These are phyloP conservation scores for Proliferodiscus dingleyae DNA, from an alignment of 2,329 filamentous ascomycete species.

Conservation along the genomic window DNA sequence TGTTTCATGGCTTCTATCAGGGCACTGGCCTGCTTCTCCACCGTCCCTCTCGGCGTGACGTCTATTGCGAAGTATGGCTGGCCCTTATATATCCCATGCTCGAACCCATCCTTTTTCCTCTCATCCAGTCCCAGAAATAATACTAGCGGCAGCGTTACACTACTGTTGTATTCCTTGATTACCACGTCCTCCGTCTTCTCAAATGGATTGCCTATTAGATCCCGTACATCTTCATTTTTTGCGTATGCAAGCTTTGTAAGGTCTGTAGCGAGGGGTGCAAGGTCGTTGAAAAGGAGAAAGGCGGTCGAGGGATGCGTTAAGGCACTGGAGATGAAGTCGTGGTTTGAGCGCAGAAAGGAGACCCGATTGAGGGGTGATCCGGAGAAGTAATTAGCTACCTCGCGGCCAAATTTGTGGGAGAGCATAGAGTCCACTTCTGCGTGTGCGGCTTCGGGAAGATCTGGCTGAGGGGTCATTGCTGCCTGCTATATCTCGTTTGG, in stretches of 20 bases:
- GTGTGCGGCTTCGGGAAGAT: slow-evolving; percentile 30
- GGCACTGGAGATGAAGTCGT: slow-evolving; percentile 64
- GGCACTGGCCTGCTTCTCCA: slow-evolving; percentile 56
- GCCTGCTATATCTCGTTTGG: neutral
- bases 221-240: slow-evolving; percentile 61
- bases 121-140: slow-evolving; percentile 86
- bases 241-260: slow-evolving; percentile 62
- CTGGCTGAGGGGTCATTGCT: slow-evolving; percentile 28
- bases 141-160: slow-evolving; percentile 60
- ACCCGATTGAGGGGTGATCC: slow-evolving; percentile 74
- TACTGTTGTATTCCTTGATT: slow-evolving; percentile 70
- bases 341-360: slow-evolving; percentile 69
- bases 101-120: slow-evolving; percentile 43
- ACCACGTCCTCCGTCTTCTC: slow-evolving; percentile 65
- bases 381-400: slow-evolving; percentile 80
- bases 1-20: slow-evolving; percentile 57
- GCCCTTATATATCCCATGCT: slow-evolving; percentile 64
- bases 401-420: slow-evolving; percentile 70
- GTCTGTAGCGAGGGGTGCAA: slow-evolving; percentile 66
- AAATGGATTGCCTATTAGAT: slow-evolving; percentile 72
- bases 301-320: slow-evolving; percentile 59
- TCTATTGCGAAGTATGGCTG: slow-evolving; percentile 87
- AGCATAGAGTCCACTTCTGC: slow-evolving; percentile 50
- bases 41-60: slow-evolving; percentile 65
- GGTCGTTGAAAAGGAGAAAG: slow-evolving; percentile 75